Evolutionary conservation across 345 rosid genomes (phyloP), one percentile per base, ranked within the genome.

Genomic region (Garcia nutans): DNA sequence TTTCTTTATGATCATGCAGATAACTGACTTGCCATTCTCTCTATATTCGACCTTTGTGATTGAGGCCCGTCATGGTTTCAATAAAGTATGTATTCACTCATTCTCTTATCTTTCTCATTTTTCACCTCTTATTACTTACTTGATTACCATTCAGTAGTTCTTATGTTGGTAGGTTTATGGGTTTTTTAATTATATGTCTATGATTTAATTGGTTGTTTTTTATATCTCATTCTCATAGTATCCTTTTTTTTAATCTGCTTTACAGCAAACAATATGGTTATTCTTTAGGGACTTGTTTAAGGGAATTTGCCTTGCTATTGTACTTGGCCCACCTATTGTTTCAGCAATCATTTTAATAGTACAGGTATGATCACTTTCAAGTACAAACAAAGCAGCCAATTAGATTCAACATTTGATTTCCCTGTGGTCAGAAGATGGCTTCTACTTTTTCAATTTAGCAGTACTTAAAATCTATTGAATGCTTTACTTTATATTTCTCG

Each of bases 51-150:
- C 98, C 57, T 96, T 96, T 78, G 97, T 93, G 74, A 91, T 96
- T n/a, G 99, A 96, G 86, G 76, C 94, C 60, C 98, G 96, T 44
- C 99, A 96, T 83, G 98, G 99, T 66, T 96, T 96, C 86, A 96
- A 96, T 76, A 93, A 96, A 81, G 99, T 96, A 77, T 19, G 89
- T 83, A 57, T 73, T 73, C 81, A 69, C 52, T 77, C 73, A 37
- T 0, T 68, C 13, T 11, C 28, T 26, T 52, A 16, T 76, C 74
- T 65, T 70, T 76, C 56, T 54, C 33, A 22, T 45, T 11, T 64
- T 28, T 63, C 76, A 45, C 19, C 50, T 71, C 72, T 76, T 22
- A 6, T 70, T 71, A 2, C 59, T 65, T 75, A 19, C 45, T 80
- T 16, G 66, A 61, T 71, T 67, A 52, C 15, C 49, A 50, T n/a